Conservation (phyloP, 176 grass and related monocot species). For the Carex kokanica region DNA sequence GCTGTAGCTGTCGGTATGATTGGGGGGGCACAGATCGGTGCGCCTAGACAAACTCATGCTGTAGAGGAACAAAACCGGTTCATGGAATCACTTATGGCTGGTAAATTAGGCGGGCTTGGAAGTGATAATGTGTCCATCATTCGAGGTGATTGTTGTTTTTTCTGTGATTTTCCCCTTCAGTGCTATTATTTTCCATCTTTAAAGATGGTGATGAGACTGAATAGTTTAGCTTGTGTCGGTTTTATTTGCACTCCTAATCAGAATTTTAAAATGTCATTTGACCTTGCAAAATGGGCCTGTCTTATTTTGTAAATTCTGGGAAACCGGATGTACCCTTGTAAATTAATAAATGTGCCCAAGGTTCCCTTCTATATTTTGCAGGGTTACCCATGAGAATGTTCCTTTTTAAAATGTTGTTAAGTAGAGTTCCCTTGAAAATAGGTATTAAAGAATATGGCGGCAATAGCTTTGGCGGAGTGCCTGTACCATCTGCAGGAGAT, state of each 20-base stretch:
- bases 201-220: not conserved
- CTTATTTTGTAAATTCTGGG: not conserved
- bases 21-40: conserved; percentile 28
- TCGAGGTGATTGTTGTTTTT: conserved; percentile 63
- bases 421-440: conserved; percentile 26
- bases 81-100: conserved; percentile 89
- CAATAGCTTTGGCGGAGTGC: conserved; percentile 40
- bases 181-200: not conserved
- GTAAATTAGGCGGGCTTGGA: conserved; percentile 38
- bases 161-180: not conserved
- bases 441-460: conserved; percentile 57
- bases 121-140: conserved; percentile 33
- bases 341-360: not conserved
- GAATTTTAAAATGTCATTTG: not conserved
- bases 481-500: conserved; percentile 35
- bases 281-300: not conserved
- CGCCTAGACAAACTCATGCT: conserved; percentile 35
- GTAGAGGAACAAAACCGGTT: conserved; percentile 81
- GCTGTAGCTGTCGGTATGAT: conserved; percentile 46
- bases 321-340: not conserved
- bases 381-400: not conserved
- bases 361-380: not conserved
- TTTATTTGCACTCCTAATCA: not conserved
- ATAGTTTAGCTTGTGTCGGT: not conserved
- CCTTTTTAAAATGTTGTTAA: not conserved